Evolutionary conservation across 2,329 filamentous ascomycete genomes (phyloP).

Genomic region (Aspergillus oerlinghausenensis): DNA sequence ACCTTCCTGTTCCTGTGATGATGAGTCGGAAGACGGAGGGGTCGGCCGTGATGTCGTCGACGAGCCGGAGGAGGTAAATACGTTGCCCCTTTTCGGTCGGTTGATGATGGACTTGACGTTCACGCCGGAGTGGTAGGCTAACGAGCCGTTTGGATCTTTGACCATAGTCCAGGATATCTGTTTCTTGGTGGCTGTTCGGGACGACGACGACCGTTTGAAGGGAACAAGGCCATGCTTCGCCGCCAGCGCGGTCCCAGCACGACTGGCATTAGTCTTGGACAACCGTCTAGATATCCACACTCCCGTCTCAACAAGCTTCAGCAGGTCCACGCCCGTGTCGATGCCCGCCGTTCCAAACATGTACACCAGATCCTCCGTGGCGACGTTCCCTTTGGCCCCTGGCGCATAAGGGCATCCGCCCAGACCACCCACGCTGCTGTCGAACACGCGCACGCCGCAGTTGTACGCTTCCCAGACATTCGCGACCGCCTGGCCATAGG

Average conservation of each 20-base stretch:
- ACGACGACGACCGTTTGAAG: background rate
- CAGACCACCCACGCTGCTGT: constrained; percentile 72
- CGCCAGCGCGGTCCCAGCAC: constrained; percentile 18
- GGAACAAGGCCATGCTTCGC: background rate
- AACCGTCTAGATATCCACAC: constrained; percentile 62
- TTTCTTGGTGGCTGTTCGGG: background rate
- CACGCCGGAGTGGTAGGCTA: constrained; percentile 26
- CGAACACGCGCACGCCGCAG: constrained; percentile 73
- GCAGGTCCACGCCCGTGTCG: constrained; percentile 65
- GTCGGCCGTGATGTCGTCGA: constrained; percentile 17
- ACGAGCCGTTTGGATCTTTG: constrained; percentile 20
- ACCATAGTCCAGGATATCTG: constrained; percentile 15
- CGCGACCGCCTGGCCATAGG: constrained; percentile 78
- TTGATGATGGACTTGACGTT: constrained; percentile 32
- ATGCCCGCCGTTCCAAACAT: constrained; percentile 59
- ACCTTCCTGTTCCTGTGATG: constrained; percentile 34
- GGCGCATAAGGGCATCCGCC: constrained; percentile 83
- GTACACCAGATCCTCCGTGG: constrained; percentile 79
- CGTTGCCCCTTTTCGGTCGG: constrained; percentile 37
- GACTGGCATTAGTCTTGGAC: constrained; percentile 18
- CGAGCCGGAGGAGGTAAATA: constrained; percentile 25
- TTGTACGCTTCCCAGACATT: constrained; percentile 75
- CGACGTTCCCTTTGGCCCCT: constrained; percentile 80
- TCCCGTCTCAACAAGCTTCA: constrained; percentile 61
- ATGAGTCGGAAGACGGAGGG: constrained; percentile 31